Conservation (phyloP, 177 flowering plant genomes). For the Vitis hybrid region DNA sequence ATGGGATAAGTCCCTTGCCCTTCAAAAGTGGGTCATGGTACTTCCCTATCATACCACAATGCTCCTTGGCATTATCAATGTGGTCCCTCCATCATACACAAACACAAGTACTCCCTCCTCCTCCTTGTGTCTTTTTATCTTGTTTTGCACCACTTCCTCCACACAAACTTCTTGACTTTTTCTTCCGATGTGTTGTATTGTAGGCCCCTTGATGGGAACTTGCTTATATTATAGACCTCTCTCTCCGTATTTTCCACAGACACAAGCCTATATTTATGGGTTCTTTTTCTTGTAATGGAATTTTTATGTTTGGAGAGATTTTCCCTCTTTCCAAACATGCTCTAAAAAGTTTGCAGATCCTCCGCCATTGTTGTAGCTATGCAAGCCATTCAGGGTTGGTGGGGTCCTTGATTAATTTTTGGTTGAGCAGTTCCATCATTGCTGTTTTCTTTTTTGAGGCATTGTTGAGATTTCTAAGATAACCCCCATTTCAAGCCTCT, state of each 20-base stretch:
- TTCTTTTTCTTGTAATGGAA: constrained; percentile 5
- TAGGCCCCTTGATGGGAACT: constrained; percentile 10
- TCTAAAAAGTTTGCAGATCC: constrained; percentile 4
- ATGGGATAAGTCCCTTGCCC: neutral
- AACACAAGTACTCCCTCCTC: constrained; percentile 11
- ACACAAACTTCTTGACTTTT: constrained; percentile 12
- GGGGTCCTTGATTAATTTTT: constrained; percentile 14
- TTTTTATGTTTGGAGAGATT: neutral
- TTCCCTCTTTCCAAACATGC: neutral
- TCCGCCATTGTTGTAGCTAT: neutral
- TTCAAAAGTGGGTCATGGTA: constrained; percentile 3
- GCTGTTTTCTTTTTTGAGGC: constrained; percentile 7
- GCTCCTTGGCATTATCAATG: neutral
- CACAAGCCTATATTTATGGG: neutral
- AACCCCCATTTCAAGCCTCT: neutral
- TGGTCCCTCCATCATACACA: constrained; percentile 5
- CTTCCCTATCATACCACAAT: constrained; percentile 2
- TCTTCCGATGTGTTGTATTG: constrained; percentile 1
- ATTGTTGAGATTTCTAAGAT: constrained; percentile 2
- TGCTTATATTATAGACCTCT: neutral
- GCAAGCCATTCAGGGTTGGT: neutral
- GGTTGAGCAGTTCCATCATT: constrained; percentile 12
- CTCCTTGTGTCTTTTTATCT: constrained; percentile 11
- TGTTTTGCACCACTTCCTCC: constrained; percentile 17
- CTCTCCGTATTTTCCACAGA: neutral